These are phyloP conservation scores for Pseudogymnoascus sp. DNA, from an alignment of 2,329 filamentous ascomycete species.

Conservation along the genomic window DNA sequence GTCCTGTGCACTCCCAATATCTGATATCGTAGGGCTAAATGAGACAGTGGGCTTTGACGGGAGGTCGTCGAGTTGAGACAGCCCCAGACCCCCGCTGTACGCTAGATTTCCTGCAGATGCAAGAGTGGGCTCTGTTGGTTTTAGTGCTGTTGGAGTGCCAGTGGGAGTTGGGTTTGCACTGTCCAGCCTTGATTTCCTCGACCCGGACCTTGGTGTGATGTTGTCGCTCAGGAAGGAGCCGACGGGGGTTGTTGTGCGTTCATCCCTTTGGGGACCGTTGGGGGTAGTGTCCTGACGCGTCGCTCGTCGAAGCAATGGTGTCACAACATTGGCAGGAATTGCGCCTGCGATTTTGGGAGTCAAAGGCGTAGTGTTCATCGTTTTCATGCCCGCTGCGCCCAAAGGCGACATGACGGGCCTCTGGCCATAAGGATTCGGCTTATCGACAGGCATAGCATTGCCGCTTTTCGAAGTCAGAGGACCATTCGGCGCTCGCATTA, in stretches of 20 bases:
- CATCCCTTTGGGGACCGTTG: conserved; percentile 34
- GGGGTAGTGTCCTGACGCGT: conserved; percentile 33
- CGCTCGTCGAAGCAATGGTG: conserved; percentile 39
- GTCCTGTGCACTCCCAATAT: conserved; percentile 17
- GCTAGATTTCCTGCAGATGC: conserved; percentile 2
- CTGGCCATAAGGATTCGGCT: conserved; percentile 43
- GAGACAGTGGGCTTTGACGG: conserved; percentile 26
- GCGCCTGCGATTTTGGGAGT: conserved; percentile 49
- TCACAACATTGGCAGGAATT: conserved; percentile 24
- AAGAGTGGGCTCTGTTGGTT: not conserved
- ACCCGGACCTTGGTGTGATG: conserved; percentile 71
- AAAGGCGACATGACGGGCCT: conserved; percentile 63
- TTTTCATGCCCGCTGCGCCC: conserved; percentile 52
- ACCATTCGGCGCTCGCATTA: conserved; percentile 35
- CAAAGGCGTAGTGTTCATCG: conserved; percentile 44
- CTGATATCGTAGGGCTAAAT: conserved; percentile 35
- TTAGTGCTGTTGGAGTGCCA: conserved; percentile 43
- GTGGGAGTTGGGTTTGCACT: conserved; percentile 61
- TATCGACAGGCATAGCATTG: conserved; percentile 42
- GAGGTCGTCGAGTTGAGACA: conserved; percentile 2
- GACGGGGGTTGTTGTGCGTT: conserved; percentile 42
- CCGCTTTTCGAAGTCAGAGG: conserved; percentile 20
- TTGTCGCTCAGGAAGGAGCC: conserved; percentile 56
- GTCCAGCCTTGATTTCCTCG: conserved; percentile 64
- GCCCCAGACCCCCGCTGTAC: conserved; percentile 1